Conservation (phyloP, 2,329 filamentous ascomycete genomes). For the Aspergillus uvarum region DNA sequence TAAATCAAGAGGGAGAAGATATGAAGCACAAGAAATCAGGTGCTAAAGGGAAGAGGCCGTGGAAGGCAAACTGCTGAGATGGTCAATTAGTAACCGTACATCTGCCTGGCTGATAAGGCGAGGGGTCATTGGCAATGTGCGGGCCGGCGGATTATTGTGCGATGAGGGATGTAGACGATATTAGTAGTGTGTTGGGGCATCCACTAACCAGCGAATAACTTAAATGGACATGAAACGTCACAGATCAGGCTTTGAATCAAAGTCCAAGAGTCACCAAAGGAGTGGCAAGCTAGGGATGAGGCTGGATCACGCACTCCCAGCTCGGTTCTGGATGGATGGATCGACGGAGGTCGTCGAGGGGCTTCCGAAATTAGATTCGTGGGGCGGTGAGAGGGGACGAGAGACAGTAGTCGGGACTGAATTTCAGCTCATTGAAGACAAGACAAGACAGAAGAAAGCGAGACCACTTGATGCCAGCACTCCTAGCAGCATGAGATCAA, state of each 20-base stretch:
- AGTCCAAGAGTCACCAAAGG: background rate
- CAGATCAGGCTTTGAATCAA: background rate
- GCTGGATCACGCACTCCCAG: background rate
- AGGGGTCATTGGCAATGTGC: slow-evolving; percentile 34
- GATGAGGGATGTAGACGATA: slow-evolving; percentile 29
- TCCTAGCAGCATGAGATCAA: background rate
- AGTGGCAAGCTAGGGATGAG: background rate
- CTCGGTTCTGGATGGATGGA: slow-evolving; percentile 6
- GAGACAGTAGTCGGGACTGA: background rate
- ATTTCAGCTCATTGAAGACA: background rate
- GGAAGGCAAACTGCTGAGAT: slow-evolving; percentile 10
- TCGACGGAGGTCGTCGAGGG: slow-evolving; percentile 23
- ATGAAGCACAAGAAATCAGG: background rate
- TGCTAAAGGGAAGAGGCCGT: background rate
- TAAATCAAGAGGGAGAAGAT: background rate
- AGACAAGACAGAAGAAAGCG: background rate
- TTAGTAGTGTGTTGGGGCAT: slow-evolving; percentile 6
- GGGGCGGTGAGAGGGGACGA: slow-evolving; percentile 22
- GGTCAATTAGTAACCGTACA: background rate
- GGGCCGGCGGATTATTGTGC: slow-evolving; percentile 35
- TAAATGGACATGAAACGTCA: background rate
- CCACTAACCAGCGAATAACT: slow-evolving; percentile 23
- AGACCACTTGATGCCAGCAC: background rate
- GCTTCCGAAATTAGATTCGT: slow-evolving; percentile 29
- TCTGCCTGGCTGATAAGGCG: slow-evolving; percentile 24